These are phyloP conservation scores for Lasiosphaeria hispida DNA, from an alignment of 495 filamentous ascomycete species.

Conservation along the genomic window DNA sequence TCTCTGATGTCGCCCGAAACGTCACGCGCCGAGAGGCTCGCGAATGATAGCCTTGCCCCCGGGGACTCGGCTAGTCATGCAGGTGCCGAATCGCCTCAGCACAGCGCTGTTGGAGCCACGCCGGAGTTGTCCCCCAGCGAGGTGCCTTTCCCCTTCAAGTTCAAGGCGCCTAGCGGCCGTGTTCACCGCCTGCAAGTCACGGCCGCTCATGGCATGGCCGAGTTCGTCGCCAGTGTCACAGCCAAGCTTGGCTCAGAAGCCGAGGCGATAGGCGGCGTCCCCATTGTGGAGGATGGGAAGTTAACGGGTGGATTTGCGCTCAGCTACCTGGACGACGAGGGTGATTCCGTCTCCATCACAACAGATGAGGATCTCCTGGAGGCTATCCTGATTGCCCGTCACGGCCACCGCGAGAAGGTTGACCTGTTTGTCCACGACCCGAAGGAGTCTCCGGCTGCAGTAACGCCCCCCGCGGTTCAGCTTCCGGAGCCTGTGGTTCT, in stretches of 20 bases:
- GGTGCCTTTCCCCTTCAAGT: conserved; percentile 93
- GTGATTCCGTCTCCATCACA: conserved; percentile 96
- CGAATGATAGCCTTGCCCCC: conserved; percentile 78
- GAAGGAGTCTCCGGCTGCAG: conserved; percentile 71
- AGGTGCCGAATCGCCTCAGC: conserved; percentile 72
- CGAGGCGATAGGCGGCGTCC: conserved; percentile 78
- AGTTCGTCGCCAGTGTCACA: conserved; percentile 75
- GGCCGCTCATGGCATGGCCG: conserved; percentile 73
- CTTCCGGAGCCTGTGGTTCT: conserved; percentile 34
- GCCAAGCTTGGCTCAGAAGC: conserved; percentile 87
- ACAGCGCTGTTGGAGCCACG: conserved; percentile 51
- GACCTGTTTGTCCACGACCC: conserved; percentile 97
- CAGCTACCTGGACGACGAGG: conserved; percentile 96
- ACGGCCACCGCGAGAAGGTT: conserved; percentile 80
- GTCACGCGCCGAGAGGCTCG: conserved; percentile 50
- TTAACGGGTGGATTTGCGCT: conserved; percentile 83
- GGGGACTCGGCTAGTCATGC: conserved; percentile 93
- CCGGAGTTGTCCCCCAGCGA: conserved; percentile 57
- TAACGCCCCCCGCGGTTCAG: conserved; percentile 63
- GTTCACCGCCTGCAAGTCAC: conserved; percentile 89
- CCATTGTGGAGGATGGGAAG: conserved; percentile 72
- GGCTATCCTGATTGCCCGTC: conserved; percentile 79
- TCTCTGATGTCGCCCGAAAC: conserved; percentile 75
- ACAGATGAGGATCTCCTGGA: conserved; percentile 91
- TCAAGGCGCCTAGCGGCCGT: conserved; percentile 95